These are phyloP conservation scores for Gryganskiella cystojenkinii DNA, from an alignment of 192 early-diverging fungal genomes.

Conservation along the genomic window DNA sequence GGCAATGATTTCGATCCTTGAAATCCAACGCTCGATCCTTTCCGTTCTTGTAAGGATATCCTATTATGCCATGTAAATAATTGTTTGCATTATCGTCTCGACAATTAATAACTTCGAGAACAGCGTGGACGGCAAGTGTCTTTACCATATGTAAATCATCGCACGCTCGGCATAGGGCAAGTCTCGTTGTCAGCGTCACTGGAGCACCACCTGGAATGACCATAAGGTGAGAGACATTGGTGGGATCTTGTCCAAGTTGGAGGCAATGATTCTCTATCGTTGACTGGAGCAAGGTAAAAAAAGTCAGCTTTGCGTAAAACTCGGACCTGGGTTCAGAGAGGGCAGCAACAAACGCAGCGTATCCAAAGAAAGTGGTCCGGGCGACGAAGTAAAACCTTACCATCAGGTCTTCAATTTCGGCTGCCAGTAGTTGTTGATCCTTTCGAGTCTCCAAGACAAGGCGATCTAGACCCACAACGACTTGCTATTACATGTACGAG, in stretches of 20 bases:
- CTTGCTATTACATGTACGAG: conserved; percentile 31
- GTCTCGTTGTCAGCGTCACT: conserved; percentile 27
- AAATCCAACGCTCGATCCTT: conserved; percentile 32
- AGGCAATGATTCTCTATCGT: conserved; percentile 30
- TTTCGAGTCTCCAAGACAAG: conserved; percentile 42
- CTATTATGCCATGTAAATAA: conserved; percentile 4
- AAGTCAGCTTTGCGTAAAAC: neutral
- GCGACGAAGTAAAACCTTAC: conserved; percentile 24
- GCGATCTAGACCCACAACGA: conserved; percentile 55
- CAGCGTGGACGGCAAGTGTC: neutral
- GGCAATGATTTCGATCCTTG: conserved; percentile 40
- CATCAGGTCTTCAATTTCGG: conserved; percentile 63
- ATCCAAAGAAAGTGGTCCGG: conserved; percentile 10
- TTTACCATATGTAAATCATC: conserved; percentile 36
- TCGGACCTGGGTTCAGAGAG: neutral
- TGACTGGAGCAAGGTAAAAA: neutral
- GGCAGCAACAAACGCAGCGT: conserved; percentile 7
- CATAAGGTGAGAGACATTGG: conserved; percentile 31
- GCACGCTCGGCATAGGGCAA: conserved; percentile 21
- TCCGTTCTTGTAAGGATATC: conserved; percentile 37
- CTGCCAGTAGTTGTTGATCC: conserved; percentile 51
- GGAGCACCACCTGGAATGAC: conserved; percentile 15
- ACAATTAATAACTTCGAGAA: neutral
- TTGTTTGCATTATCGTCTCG: neutral
- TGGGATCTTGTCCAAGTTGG: conserved; percentile 39